A percentile compares a stretch with the other conserved stretches of the same genome.
phyloP scores from a whole-genome alignment of 1,284 basidiomycete species.

The Quambalaria eucalypti region DNA sequence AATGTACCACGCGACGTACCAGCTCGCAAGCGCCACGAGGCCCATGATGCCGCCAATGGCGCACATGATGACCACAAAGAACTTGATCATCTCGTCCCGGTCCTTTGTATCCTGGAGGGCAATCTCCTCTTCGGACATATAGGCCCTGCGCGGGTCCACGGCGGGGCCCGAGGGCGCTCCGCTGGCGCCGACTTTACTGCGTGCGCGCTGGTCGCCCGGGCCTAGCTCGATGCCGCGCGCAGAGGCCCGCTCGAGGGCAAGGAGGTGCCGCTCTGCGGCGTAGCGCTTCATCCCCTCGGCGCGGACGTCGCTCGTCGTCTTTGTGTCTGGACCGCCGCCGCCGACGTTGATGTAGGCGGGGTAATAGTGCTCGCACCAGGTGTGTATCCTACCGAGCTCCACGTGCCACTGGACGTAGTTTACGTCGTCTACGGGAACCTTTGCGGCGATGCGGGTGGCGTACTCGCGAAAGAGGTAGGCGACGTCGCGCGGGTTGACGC shows the following conservation, averaged over 20 bases:
- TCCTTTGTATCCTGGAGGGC: conserved; percentile 15
- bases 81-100: conserved; percentile 21
- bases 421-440: conserved; percentile 70
- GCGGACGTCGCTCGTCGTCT: conserved; percentile 19
- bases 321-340: conserved; percentile 1
- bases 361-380: conserved; percentile 42
- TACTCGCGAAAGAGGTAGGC: conserved; percentile 78
- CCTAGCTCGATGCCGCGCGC: neutral
- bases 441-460: conserved; percentile 71
- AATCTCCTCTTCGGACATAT: conserved; percentile 9
- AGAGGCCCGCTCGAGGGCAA: neutral
- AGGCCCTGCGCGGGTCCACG: neutral
- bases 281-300: conserved; percentile 20
- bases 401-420: conserved; percentile 55
- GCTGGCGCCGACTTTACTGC: neutral
- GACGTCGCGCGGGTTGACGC: conserved; percentile 85
- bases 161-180: neutral
- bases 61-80: conserved; percentile 23
- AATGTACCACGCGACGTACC: conserved; percentile 13
- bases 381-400: conserved; percentile 38
- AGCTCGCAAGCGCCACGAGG: conserved; percentile 18
- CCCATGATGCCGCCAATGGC: conserved; percentile 23
- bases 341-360: conserved; percentile 27
- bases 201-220: neutral
- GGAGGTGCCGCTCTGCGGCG: conserved; percentile 8